Conservation (phyloP, 257 asterid species). For the Linderniella brevidens region DNA sequence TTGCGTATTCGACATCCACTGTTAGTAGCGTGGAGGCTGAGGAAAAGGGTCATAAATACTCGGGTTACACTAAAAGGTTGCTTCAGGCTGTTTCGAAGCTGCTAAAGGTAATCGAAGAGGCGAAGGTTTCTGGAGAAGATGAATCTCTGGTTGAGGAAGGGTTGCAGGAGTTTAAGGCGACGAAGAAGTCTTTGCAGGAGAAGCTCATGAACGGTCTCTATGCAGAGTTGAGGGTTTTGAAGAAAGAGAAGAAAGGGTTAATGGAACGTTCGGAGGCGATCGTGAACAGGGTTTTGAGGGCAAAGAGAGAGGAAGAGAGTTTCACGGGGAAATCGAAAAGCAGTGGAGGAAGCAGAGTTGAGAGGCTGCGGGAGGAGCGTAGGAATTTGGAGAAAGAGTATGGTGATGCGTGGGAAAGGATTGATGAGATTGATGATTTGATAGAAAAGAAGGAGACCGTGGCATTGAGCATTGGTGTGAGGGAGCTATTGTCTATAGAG, state of each 20-base stretch:
- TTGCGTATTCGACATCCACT: no score
- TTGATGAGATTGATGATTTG: slow-evolving; percentile 61
- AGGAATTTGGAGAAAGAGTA: slow-evolving; percentile 31
- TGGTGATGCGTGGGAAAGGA: slow-evolving; percentile 38
- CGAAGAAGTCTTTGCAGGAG: slow-evolving; percentile 35
- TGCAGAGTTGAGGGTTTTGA: slow-evolving; percentile 36
- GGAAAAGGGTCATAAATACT: slow-evolving; percentile 35
- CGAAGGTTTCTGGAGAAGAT: slow-evolving; percentile 18
- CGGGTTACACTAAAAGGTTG: slow-evolving; percentile 44
- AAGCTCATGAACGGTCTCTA: slow-evolving; percentile 49
- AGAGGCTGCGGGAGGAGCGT: slow-evolving; percentile 33
- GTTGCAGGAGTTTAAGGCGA: slow-evolving; percentile 39
- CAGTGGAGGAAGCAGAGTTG: slow-evolving; percentile 23
- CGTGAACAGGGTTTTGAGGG: slow-evolving; percentile 16
- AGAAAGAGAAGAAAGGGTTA: slow-evolving; percentile 23
- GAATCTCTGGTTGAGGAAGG: slow-evolving; percentile 27
- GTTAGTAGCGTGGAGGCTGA: slow-evolving; percentile 10
- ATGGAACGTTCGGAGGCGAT: slow-evolving; percentile 22
- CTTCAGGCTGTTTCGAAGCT: slow-evolving; percentile 34
- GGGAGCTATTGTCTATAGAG: slow-evolving; percentile 77
- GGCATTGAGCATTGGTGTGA: slow-evolving; percentile 62
- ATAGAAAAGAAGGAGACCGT: slow-evolving; percentile 46
- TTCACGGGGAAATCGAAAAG: slow-evolving; percentile 21
- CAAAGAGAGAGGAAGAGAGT: slow-evolving; percentile 30
- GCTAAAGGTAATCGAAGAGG: slow-evolving; percentile 39